Evolutionary conservation across 345 rosid genomes (phyloP), one percentile per base, ranked within the genome.

Genomic region (Viola odorata): DNA sequence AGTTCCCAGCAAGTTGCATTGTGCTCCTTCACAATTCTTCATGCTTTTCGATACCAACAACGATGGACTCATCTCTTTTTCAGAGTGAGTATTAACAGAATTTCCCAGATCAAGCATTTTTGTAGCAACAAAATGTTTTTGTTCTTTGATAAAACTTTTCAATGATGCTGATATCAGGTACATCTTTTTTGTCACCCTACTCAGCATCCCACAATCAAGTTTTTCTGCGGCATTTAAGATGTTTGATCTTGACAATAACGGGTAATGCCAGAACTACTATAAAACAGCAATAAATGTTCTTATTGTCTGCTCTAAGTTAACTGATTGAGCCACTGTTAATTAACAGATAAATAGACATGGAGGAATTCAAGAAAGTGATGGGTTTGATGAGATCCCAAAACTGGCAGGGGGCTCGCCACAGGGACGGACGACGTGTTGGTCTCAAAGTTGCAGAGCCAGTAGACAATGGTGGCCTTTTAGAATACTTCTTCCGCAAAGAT

Each of bases 151-250:
- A 12, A 14, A 23, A 6, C 8, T 12, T 7, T 37, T 37, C n/a
- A 3, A 12, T 8, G 5, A 9, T 52, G 12, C 11, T 38, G 3
- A 0, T 53, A 32, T 50, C 65, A 71, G 70, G 70, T 71, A 71
- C 63, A 71, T 60, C 15, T 71, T 71, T 39, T 71, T 71, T 42
- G 75, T 71, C 15, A 71, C 75, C 1, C 44, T 71, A 8, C 63
- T 71, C 50, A 60, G 66, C 57, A 71, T 71, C 61, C 75, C 75
- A 7, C 70, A 71, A 55, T 60, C 75, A 36, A 71, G 70, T 62
- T 71, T 65, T 62, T 65, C 69, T 9, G 70, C 60, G 6, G 70
- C 67, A 12, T 71, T 71, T 38, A 71, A 71, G 23, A 71, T 71
- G 75, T 71, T 71, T 56, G 75, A 71, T 37, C 70, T 59, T 5